Base-by-base conservation (phyloP, 306 rosid species). In the Quercus cerris region DNA sequence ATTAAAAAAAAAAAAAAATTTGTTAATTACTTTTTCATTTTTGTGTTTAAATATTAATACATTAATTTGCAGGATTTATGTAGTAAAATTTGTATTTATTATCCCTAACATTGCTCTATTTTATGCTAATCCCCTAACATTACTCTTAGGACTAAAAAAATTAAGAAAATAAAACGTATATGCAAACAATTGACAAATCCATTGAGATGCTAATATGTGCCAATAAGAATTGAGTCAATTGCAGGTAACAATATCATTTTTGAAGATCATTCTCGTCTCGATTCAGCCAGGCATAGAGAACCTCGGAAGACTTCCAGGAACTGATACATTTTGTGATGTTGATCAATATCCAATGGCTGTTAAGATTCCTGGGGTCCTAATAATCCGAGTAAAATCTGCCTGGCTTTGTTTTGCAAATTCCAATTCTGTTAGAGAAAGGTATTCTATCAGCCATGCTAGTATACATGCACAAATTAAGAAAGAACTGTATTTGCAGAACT, bases 371-470 rank as follows among this genome's bases (percentile, higher is more conserved):
- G 95, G 94, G 46, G 69, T 89, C 63, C 56, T 90, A 46, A 82
- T 94, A 44, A 41, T 91, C 19, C 88, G 91, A 15, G 74, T 86
- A 78, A 94, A 89, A 68, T 90, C 97, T 76, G 81, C 90, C n/a
- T 81, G 87, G 78, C 92, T 91, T 77, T 91, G 97, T 75, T 94
- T 94, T 80, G 97, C 98, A 13, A 94, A 91, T 83, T 94, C 97
- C 74, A 94, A 77, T 70, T 91, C 85, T 78, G 75, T 89, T n/a
- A 87, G 84, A 73, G 92, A 94, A 74, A 90, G 93, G 98, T 91
- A 81, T 54, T 19, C 23, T n/a, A 61, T 28, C 13, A 55, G 56
- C 5, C 17, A 31, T n/a, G 8, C 28, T 33, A 6, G 58, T 46
- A 19, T 6, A 0, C 4, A 49, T 12, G 54, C 54, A 52, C 5